These are phyloP conservation scores for Jamesozyma gamospora DNA, from an alignment of 805 yeast species.

Conservation along the genomic window DNA sequence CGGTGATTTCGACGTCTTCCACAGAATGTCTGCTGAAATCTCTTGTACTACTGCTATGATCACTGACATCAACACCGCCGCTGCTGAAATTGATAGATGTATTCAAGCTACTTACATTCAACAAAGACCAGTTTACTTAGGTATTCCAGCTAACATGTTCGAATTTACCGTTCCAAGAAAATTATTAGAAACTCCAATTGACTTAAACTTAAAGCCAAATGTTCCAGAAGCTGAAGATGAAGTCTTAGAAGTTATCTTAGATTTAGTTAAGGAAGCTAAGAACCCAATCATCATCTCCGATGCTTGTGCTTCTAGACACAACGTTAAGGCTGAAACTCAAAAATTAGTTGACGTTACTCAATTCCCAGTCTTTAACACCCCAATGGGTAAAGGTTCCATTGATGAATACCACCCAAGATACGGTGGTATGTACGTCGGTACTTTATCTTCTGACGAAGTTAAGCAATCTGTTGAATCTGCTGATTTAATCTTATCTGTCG, in stretches of 20 bases:
- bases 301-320: conserved; percentile 71
- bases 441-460: conserved; percentile 55
- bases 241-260: conserved; percentile 38
- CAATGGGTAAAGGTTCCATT: conserved; percentile 71
- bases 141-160: conserved; percentile 64
- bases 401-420: conserved; percentile 55
- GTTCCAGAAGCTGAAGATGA: conserved; percentile 47
- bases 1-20: conserved; percentile 62
- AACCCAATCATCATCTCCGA: conserved; percentile 64
- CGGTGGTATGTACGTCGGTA: conserved; percentile 71
- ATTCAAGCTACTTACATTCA: conserved; percentile 50
- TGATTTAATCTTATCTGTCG: conserved; percentile 63
- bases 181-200: conserved; percentile 48
- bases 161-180: conserved; percentile 44
- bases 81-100: conserved; percentile 54
- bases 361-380: conserved; percentile 71
- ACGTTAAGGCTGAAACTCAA: conserved; percentile 43
- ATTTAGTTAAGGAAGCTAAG: conserved; percentile 40
- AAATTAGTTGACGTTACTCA: conserved; percentile 49
- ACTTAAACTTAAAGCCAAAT: conserved; percentile 42
- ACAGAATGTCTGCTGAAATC: conserved; percentile 57
- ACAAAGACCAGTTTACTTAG: conserved; percentile 69
- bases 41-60: conserved; percentile 49
- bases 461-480: conserved; percentile 53
- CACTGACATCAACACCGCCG: conserved; percentile 49